Conservation (phyloP, 305 asterid genomes). For the Euphrasia arctica region DNA sequence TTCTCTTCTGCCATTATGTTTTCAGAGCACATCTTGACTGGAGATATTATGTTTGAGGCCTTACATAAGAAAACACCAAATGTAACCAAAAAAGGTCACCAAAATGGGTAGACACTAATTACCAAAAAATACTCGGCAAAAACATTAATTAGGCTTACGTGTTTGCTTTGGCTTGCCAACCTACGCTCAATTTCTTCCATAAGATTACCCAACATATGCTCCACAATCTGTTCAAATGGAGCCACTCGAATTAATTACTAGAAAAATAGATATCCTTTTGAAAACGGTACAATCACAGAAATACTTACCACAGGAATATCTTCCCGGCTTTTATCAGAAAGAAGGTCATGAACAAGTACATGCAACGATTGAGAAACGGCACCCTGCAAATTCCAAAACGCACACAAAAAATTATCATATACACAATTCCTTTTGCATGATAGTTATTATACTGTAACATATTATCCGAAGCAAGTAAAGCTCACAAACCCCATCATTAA, state of each 20-base stretch:
- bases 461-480: constrained; percentile 14
- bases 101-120: background rate
- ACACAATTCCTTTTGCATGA: background rate
- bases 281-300: background rate
- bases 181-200: constrained; percentile 76
- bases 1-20: constrained; percentile 25
- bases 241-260: constrained; percentile 14
- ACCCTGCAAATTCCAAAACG: constrained; percentile 46
- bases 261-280: background rate
- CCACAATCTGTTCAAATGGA: constrained; percentile 65
- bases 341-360: constrained; percentile 52
- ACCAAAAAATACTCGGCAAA: background rate
- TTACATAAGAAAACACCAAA: constrained; percentile 19
- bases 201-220: constrained; percentile 62
- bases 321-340: constrained; percentile 68
- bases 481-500: constrained; percentile 45
- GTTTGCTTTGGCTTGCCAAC: constrained; percentile 46
- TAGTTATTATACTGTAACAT: background rate
- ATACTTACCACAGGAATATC: constrained; percentile 78
- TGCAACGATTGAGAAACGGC: constrained; percentile 43
- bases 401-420: background rate
- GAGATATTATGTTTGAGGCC: constrained; percentile 2
- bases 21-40: constrained; percentile 23
- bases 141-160: constrained; percentile 40
- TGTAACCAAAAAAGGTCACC: constrained; percentile 4